Percentiles rank a stretch among this genome's conserved stretches.
Conservation (phyloP, 306 rosid species). For the Quercus berberidifolia region DNA sequence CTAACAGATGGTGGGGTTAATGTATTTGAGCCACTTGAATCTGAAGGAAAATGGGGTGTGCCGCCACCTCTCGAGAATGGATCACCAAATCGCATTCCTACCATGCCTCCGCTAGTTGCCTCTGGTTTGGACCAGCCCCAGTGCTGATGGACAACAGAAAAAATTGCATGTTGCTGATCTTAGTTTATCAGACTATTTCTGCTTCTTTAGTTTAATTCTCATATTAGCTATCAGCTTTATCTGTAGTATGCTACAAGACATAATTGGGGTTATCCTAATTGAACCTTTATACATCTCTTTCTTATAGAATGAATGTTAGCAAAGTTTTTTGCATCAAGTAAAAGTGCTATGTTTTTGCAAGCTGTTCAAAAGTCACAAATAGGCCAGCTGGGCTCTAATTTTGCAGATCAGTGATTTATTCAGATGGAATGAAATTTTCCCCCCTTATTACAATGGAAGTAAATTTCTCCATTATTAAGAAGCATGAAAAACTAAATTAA, state of each 20-base stretch:
- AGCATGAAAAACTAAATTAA: too few relatives aligned
- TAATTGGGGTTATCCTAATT: neutral
- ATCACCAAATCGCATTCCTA: slow-evolving; percentile 43
- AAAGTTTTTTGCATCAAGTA: neutral
- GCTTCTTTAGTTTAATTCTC: neutral
- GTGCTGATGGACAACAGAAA: slow-evolving; percentile 20
- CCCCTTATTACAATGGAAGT: too few relatives aligned
- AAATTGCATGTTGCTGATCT: neutral
- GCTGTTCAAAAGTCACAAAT: too few relatives aligned
- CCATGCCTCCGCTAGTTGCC: slow-evolving; percentile 38
- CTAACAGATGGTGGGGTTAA: slow-evolving; percentile 56
- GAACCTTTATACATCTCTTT: neutral
- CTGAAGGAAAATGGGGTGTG: slow-evolving; percentile 64
- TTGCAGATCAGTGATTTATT: neutral
- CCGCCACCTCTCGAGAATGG: slow-evolving; percentile 57
- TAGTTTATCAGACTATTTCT: neutral
- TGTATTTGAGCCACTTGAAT: slow-evolving; percentile 59
- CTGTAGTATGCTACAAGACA: neutral
- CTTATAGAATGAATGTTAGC: neutral
- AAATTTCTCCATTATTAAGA: too few relatives aligned
- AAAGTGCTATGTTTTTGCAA: neutral
- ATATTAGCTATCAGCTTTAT: neutral
- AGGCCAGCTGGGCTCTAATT: too few relatives aligned
- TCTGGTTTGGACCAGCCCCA: slow-evolving; percentile 48
- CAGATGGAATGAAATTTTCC: too few relatives aligned